These are phyloP conservation scores for Suillus brevipes DNA, from an alignment of 768 basidiomycete species.

Conservation along the genomic window DNA sequence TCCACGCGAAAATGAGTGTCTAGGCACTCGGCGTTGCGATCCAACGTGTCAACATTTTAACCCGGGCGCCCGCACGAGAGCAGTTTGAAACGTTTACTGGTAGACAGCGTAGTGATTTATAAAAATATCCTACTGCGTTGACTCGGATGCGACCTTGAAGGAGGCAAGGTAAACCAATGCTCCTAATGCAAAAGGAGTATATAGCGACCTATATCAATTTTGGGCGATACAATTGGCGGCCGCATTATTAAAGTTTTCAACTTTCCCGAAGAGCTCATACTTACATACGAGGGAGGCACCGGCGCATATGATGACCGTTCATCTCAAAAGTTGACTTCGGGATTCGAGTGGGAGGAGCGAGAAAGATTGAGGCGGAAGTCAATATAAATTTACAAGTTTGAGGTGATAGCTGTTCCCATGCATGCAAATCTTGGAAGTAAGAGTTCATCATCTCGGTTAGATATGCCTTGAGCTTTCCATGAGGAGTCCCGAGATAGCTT, in stretches of 20 bases:
- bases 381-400: conserved; percentile 14
- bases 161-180: neutral
- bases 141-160: neutral
- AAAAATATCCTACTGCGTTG: neutral
- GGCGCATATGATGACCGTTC: neutral
- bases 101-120: neutral
- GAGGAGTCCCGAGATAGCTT: conserved; percentile 29
- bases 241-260: conserved; percentile 9
- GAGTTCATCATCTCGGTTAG: conserved; percentile 25
- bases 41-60: conserved; percentile 7
- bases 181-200: neutral
- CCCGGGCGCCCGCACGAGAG: neutral
- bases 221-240: neutral
- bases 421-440: conserved; percentile 11
- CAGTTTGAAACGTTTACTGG: neutral
- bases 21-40: neutral
- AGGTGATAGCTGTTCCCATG: conserved; percentile 4
- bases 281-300: conserved; percentile 16
- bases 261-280: conserved; percentile 8
- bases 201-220: neutral
- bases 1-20: neutral
- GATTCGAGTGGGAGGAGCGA: conserved; percentile 2
- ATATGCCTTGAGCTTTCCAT: conserved; percentile 33
- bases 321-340: conserved; percentile 5
- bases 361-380: conserved; percentile 10